These are phyloP conservation scores for Aspergillus intermedius DNA, from an alignment of 2,329 filamentous ascomycete species.

Conservation along the genomic window DNA sequence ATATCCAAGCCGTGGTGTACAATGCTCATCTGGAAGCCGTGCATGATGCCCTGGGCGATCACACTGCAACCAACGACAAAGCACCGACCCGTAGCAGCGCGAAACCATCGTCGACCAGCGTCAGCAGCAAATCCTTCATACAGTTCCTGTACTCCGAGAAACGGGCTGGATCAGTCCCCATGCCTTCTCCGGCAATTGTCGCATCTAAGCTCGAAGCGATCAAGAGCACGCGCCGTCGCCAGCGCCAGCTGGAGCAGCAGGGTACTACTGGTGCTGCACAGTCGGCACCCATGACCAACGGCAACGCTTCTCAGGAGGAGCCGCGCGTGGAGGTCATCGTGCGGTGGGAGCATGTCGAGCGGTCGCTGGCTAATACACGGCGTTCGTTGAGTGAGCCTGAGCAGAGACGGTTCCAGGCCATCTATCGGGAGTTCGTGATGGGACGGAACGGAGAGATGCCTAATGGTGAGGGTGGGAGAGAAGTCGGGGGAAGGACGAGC, in stretches of 20 bases:
- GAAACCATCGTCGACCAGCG: conserved; percentile 26
- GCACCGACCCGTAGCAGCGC: conserved; percentile 19
- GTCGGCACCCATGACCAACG: conserved; percentile 16
- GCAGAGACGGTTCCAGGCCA: conserved; percentile 63
- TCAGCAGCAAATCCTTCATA: conserved; percentile 51
- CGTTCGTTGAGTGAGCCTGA: conserved; percentile 79
- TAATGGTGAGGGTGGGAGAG: conserved; percentile 82
- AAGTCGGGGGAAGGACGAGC: conserved; percentile 86
- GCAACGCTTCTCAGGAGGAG: conserved; percentile 21
- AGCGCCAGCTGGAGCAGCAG: conserved; percentile 47
- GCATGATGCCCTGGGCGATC: conserved; percentile 74
- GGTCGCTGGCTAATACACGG: conserved; percentile 68
- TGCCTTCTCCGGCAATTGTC: conserved; percentile 74
- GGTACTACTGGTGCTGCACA: conserved; percentile 5
- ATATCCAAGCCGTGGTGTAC: conserved; percentile 89
- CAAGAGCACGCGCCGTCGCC: conserved; percentile 61
- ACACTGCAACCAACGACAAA: conserved; percentile 34
- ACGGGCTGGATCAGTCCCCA: conserved; percentile 48
- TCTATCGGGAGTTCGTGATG: conserved; percentile 89
- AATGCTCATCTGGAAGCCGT: conserved; percentile 97
- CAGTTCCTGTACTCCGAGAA: conserved; percentile 73
- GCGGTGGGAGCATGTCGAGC: conserved; percentile 73
- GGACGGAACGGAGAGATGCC: conserved; percentile 93
- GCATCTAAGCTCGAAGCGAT: conserved; percentile 75
- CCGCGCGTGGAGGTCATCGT: conserved; percentile 67